Percentiles rank a stretch among this genome's conserved stretches.
Conservation (phyloP, 2,329 filamentous ascomycete species). For the Gaeumannomyces tritici region DNA sequence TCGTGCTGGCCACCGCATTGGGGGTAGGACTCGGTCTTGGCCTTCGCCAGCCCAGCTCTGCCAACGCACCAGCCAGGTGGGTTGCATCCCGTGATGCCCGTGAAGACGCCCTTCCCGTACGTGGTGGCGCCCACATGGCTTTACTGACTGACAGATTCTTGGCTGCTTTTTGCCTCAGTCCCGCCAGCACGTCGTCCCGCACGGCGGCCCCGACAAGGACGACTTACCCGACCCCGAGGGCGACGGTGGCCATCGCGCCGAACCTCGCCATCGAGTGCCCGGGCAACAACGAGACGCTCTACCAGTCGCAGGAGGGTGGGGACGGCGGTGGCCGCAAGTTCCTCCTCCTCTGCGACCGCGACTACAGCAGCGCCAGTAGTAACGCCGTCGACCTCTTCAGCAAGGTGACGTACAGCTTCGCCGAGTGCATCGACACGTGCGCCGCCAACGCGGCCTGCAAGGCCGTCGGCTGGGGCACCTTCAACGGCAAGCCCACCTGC, state of each 20-base stretch:
- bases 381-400: constrained; percentile 20
- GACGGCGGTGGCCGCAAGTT: constrained; percentile 12
- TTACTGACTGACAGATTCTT: background rate
- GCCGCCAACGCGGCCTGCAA: constrained; percentile 17
- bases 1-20: constrained; percentile 19
- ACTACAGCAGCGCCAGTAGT: constrained; percentile 18
- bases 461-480: constrained; percentile 24
- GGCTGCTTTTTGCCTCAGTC: background rate
- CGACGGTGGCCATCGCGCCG: constrained; percentile 5
- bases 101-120: background rate
- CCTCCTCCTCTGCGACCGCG: constrained; percentile 22
- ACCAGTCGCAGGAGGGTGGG: constrained; percentile 8
- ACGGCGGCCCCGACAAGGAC: constrained; percentile 4
- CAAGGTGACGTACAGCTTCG: constrained; percentile 13
- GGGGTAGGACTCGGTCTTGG: constrained; percentile 23
- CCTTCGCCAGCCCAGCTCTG: constrained; percentile 6
- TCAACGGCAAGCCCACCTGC: constrained; percentile 17
- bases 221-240: constrained; percentile 7
- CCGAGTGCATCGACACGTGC: constrained; percentile 22
- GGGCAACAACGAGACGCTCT: constrained; percentile 22
- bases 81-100: background rate
- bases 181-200: background rate
- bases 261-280: constrained; percentile 16
- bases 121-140: too few species aligned
- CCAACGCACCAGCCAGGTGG: background rate